Conservation (phyloP, 2,329 filamentous ascomycete genomes). For the Pseudogymnoascus sp. region DNA sequence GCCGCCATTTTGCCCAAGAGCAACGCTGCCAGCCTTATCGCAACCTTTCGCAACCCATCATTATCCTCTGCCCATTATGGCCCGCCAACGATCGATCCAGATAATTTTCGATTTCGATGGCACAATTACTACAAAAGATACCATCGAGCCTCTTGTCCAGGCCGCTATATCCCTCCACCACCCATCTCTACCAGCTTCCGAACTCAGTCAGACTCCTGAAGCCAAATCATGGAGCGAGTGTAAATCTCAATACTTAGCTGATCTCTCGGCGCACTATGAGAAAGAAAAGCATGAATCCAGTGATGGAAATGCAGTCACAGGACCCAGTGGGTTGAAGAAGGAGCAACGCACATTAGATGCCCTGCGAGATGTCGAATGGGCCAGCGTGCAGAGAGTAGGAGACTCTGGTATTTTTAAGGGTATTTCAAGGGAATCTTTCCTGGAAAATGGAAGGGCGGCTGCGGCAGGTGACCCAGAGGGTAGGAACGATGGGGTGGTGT, state of each 20-base stretch:
- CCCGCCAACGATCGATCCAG: background rate
- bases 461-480: conserved; percentile 7
- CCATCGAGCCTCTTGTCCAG: conserved; percentile 19
- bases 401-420: conserved; percentile 22
- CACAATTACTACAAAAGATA: conserved; percentile 28
- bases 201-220: conserved; percentile 11
- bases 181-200: conserved; percentile 13
- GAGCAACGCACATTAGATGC: conserved; percentile 20
- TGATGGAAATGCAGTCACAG: background rate
- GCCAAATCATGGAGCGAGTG: conserved; percentile 13
- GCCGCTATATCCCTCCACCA: conserved; percentile 8
- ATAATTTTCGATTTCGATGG: conserved; percentile 21
- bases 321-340: conserved; percentile 3
- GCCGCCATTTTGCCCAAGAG: background rate
- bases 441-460: conserved; percentile 15
- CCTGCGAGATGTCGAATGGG: conserved; percentile 20
- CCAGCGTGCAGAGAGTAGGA: conserved; percentile 23
- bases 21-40: background rate
- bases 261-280: conserved; percentile 16
- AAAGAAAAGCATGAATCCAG: conserved; percentile 13
- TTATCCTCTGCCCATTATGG: background rate
- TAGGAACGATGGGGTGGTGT: background rate
- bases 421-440: conserved; percentile 17
- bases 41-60: background rate
- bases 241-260: conserved; percentile 18